These are phyloP conservation scores for Pythium brassicae DNA, from an alignment of 352 stramenopile species.

Conservation along the genomic window DNA sequence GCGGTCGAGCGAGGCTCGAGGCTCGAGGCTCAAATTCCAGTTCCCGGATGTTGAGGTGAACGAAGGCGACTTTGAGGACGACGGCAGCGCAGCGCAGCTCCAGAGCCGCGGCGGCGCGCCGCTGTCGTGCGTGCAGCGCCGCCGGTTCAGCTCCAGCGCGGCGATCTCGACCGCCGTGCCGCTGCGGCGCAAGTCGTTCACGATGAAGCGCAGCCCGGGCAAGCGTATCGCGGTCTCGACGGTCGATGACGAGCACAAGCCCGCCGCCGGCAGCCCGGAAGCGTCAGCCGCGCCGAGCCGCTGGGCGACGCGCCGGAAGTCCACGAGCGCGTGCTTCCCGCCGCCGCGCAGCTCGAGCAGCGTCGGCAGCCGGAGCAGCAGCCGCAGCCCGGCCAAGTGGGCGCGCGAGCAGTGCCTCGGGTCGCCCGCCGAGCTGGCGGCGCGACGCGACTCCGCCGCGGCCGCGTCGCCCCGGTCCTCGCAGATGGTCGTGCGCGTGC, in stretches of 20 bases:
- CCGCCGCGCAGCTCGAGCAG: not conserved
- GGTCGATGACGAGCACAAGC: not conserved
- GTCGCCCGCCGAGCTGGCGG: not conserved
- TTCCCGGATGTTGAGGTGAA: conserved; percentile 47
- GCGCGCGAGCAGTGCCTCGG: conserved; percentile 1
- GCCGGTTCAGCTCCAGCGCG: conserved; percentile 26
- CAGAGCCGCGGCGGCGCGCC: not conserved
- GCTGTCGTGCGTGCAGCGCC: conserved; percentile 12
- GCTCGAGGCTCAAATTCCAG: conserved; percentile 49
- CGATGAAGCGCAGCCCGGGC: conserved; percentile 51
- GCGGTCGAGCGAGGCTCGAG: conserved; percentile 6
- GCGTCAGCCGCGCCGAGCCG: conserved; percentile 7
- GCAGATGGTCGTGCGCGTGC: conserved; percentile 56
- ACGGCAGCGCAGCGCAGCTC: not conserved
- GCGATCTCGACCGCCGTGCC: conserved; percentile 37
- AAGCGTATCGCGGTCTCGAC: conserved; percentile 24
- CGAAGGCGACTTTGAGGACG: conserved; percentile 10
- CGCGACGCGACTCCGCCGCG: not conserved
- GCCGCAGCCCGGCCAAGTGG: conserved; percentile 12
- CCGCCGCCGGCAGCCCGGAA: not conserved
- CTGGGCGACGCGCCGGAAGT: conserved; percentile 46
- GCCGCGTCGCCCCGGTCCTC: conserved; percentile 23
- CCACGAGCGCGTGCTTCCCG: conserved; percentile 36
- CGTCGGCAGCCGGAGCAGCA: not conserved
- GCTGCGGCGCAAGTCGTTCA: conserved; percentile 59